Evolutionary conservation across 2,329 filamentous ascomycete species (phyloP).

Genomic region (Penicillium capsulatum): DNA sequence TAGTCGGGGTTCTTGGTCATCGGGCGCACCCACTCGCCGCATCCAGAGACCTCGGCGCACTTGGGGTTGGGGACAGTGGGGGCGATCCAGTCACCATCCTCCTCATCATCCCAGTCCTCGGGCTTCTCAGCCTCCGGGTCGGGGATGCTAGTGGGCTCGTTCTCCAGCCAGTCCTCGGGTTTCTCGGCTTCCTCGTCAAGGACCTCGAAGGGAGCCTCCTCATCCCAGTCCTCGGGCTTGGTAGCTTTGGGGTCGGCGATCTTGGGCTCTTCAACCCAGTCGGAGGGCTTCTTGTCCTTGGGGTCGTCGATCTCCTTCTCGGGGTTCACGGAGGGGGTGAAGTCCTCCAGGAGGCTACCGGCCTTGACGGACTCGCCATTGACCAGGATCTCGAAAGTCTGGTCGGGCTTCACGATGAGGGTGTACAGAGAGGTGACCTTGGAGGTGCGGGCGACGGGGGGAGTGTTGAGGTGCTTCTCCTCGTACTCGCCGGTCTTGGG

Average conservation of each 20-base stretch:
- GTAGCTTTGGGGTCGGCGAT: slow-evolving; percentile 88
- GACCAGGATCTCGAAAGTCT: slow-evolving; percentile 88
- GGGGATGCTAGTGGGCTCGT: slow-evolving; percentile 74
- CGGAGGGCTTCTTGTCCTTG: slow-evolving; percentile 87
- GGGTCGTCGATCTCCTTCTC: slow-evolving; percentile 89
- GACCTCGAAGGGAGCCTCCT: slow-evolving; percentile 95
- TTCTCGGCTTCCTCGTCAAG: slow-evolving; percentile 86
- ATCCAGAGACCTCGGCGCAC: slow-evolving; percentile 88
- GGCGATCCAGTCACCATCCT: slow-evolving; percentile 95
- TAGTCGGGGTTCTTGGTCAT: slow-evolving; percentile 92
- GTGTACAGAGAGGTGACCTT: slow-evolving; percentile 96
- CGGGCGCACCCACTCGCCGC: slow-evolving; percentile 86
- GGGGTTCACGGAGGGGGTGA: slow-evolving; percentile 89
- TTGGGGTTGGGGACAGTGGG: slow-evolving; percentile 93
- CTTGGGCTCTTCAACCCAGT: slow-evolving; percentile 91
- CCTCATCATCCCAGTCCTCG: slow-evolving; percentile 98
- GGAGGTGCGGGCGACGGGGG: slow-evolving; percentile 79
- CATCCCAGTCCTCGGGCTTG: slow-evolving; percentile 98
- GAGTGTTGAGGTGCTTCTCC: slow-evolving; percentile 92
- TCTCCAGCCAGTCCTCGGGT: slow-evolving; percentile 93
- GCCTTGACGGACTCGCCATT: slow-evolving; percentile 85
- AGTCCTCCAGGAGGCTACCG: slow-evolving; percentile 90
- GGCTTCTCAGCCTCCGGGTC: slow-evolving; percentile 97
- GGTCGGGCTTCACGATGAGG: slow-evolving; percentile 91
- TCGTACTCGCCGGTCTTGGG: slow-evolving; percentile 99